phyloP scores from a whole-genome alignment of 495 filamentous ascomycete genomes.

The Glarea lozoyensis region DNA sequence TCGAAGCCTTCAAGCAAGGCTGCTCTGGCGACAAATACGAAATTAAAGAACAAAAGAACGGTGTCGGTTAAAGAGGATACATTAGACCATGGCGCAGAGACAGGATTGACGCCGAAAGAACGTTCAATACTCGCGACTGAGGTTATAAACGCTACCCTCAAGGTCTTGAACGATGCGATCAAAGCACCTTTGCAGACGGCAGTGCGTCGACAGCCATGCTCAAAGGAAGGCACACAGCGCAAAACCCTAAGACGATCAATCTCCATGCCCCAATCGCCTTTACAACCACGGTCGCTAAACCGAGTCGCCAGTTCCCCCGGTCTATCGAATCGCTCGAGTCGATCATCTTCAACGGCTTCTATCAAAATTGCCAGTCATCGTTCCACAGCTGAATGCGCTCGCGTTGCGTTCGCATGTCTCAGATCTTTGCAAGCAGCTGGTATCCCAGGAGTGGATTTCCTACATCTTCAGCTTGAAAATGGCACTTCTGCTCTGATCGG shows the following conservation, averaged over 20 bases:
- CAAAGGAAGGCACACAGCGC: conserved; percentile 23
- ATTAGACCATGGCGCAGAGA: conserved; percentile 16
- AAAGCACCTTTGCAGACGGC: conserved; percentile 34
- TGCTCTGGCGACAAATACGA: conserved; percentile 23
- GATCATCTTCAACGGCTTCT: conserved; percentile 27
- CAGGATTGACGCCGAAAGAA: conserved; percentile 46
- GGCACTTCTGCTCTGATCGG: conserved; percentile 70
- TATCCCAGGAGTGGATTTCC: conserved; percentile 30
- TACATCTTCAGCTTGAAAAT: conserved; percentile 70
- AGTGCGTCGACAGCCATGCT: conserved; percentile 18
- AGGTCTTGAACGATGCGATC: conserved; percentile 61
- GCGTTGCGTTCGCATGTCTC: conserved; percentile 63
- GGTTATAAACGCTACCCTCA: conserved; percentile 68
- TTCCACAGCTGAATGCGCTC: conserved; percentile 63
- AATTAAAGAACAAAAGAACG: conserved; percentile 25
- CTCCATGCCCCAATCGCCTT: conserved; percentile 38
- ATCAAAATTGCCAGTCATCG: conserved; percentile 27
- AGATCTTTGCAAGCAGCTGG: conserved; percentile 45
- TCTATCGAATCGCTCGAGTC: conserved; percentile 19
- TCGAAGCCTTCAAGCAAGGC: conserved; percentile 14
- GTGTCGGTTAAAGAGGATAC: conserved; percentile 8
- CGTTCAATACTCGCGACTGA: conserved; percentile 69
- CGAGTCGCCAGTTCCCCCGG: conserved; percentile 36
- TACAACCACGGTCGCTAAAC: conserved; percentile 47
- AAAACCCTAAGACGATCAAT: conserved; percentile 33